Evolutionary conservation across 768 basidiomycete species (phyloP).

Genomic region (Phylloporus sp.): DNA sequence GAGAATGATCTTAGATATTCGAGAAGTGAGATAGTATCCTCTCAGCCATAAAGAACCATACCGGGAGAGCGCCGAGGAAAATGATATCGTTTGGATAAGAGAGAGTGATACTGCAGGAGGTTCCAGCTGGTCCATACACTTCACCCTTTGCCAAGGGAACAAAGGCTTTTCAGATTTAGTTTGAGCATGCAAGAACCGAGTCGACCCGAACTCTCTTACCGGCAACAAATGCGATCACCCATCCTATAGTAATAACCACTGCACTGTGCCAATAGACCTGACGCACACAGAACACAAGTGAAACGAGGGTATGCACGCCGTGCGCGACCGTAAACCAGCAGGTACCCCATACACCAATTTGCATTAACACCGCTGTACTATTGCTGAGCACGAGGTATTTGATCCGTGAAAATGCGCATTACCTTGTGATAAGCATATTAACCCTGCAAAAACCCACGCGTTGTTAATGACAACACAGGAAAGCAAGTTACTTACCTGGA

Average conservation of each 20-base stretch:
- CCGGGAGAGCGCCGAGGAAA: constrained; percentile 60
- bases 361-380: constrained; percentile 48
- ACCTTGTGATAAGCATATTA: constrained; percentile 61
- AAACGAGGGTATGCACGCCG: constrained; percentile 64
- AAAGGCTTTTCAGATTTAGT: constrained; percentile 29
- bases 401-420: constrained; percentile 1
- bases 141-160: constrained; percentile 34
- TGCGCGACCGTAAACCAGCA: constrained; percentile 65
- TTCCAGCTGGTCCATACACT: constrained; percentile 49
- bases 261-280: constrained; percentile 48
- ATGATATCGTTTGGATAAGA: constrained; percentile 43
- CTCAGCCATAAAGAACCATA: constrained; percentile 27
- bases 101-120: constrained; percentile 50
- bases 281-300: constrained; percentile 54
- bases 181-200: neutral
- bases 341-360: constrained; percentile 57
- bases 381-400: neutral
- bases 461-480: neutral
- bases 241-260: constrained; percentile 46
- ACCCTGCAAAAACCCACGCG: constrained; percentile 32
- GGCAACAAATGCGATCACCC: constrained; percentile 45
- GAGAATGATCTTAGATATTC: constrained; percentile 48
- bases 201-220: constrained; percentile 35
- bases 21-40: neutral
- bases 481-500: constrained; percentile 37